Evolutionary conservation across 2,329 filamentous ascomycete species (phyloP), one percentile per base, ranked within the genome.

Genomic region (Coniella vitis): DNA sequence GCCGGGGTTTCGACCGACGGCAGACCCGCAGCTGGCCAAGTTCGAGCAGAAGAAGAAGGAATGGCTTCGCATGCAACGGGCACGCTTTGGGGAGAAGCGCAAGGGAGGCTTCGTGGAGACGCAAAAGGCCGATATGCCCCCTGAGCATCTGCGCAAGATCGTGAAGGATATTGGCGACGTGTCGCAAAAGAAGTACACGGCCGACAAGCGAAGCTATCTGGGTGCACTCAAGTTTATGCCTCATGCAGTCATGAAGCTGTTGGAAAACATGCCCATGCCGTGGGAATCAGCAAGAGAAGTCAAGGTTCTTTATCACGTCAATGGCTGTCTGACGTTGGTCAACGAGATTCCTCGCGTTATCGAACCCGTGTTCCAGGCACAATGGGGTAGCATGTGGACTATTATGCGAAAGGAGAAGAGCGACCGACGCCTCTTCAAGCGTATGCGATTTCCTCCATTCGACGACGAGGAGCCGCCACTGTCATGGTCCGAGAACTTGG

Each of bases 201-300:
- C 86, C 63, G 93, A 98, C 73, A 98, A 98, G 77, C 82, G 93
- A 58, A 96, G 90, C 69, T 98, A 98, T 67, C 78, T 98, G 41
- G 94, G 94, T 55, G 93, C 94, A 31, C 71, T 98, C 55, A 98
- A 98, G 71, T 98, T 96, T 71, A 98, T 98, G 93, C 93, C 93
- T 1, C 93, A 98, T 65, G 93, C 93, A 5, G 93, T 98, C 10
- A 71, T 98, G 71, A 98, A 98, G 73, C 77, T 98, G 20, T 69
- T 98, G 49, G 93, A 98, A 72, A 98, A 98, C 61, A 98, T 98
- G 93, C 93, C 93, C 4, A 98, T 98, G 93, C 93, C 93, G 0
- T 98, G 93, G 93, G 93, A 98, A 71, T 93, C 90, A 49, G 83
- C 89, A 21, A 82, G 90, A 55, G 93, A 98, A 63, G 94, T 98